Percentiles rank a stretch among this genome's conserved stretches.
These are phyloP conservation scores for Colletotrichum simmondsii DNA, from an alignment of 2,329 filamentous ascomycete species.

Conservation along the genomic window DNA sequence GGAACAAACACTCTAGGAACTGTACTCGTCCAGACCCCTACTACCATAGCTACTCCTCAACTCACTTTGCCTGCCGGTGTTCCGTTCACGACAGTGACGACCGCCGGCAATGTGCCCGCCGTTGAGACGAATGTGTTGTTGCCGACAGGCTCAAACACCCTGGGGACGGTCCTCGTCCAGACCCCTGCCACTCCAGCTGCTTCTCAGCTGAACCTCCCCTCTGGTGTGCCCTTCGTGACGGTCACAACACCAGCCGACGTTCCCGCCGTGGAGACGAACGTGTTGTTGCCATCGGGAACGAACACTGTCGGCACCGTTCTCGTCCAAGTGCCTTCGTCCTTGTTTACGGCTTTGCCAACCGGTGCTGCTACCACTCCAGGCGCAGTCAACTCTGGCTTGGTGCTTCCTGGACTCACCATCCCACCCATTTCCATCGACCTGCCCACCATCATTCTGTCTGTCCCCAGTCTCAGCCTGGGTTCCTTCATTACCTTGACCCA, in stretches of 20 bases:
- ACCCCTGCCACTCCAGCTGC: constrained; percentile 23
- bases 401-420: constrained; percentile 9
- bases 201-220: neutral
- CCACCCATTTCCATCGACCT: neutral
- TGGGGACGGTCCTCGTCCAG: constrained; percentile 22
- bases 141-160: neutral
- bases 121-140: neutral
- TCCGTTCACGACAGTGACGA: constrained; percentile 15
- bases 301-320: constrained; percentile 17
- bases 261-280: neutral
- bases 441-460: neutral
- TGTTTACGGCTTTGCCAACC: constrained; percentile 6
- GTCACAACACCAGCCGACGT: neutral
- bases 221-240: constrained; percentile 20
- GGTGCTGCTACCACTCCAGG: neutral
- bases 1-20: neutral
- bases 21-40: neutral
- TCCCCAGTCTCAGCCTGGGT: neutral
- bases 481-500: constrained; percentile 12
- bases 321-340: constrained; percentile 17
- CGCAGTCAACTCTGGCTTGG: neutral
- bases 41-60: constrained; percentile 12
- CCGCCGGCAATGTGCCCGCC: neutral
- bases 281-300: constrained; percentile 12
- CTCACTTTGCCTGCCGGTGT: constrained; percentile 6